These are phyloP conservation scores for Umbelopsis vinacea DNA, from an alignment of 192 early-diverging fungal species.

Conservation along the genomic window DNA sequence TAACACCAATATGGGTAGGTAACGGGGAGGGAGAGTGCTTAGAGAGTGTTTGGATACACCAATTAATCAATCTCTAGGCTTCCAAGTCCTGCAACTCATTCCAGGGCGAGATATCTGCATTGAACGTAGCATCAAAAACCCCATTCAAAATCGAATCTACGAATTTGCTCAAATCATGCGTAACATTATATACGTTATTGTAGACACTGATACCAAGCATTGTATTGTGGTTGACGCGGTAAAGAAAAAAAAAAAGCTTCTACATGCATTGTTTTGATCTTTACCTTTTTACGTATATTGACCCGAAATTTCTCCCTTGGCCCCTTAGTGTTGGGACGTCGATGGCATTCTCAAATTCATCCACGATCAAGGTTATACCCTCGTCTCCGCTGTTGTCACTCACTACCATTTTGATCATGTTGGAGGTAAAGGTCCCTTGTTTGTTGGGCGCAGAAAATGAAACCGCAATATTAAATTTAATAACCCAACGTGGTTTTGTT, in stretches of 20 bases:
- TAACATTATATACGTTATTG: conserved; percentile 87
- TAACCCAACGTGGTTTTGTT: not conserved
- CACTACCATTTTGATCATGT: conserved; percentile 90
- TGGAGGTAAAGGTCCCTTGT: conserved; percentile 59
- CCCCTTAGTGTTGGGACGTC: conserved; percentile 84
- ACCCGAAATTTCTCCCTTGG: conserved; percentile 25
- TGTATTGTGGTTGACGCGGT: conserved; percentile 86
- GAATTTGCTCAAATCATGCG: conserved; percentile 81
- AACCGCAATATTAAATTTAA: not conserved
- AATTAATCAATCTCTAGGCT: conserved; percentile 26
- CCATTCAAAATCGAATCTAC: conserved; percentile 77
- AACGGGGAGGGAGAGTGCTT: not conserved
- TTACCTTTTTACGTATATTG: conserved; percentile 70
- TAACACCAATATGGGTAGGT: conserved; percentile 56
- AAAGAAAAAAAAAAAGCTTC: too few relatives aligned
- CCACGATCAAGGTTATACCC: conserved; percentile 58
- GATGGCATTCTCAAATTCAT: conserved; percentile 76
- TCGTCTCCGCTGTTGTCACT: conserved; percentile 79
- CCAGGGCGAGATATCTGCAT: conserved; percentile 75
- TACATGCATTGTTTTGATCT: conserved; percentile 64
- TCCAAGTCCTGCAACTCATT: conserved; percentile 69
- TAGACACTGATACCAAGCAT: conserved; percentile 65
- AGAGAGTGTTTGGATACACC: too few relatives aligned
- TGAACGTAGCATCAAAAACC: conserved; percentile 52
- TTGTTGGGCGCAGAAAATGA: too few relatives aligned